Evolutionary conservation across 2,329 filamentous ascomycete species (phyloP), one percentile per base, ranked within the genome.

Genomic region (Hirsutella minnesotensis): DNA sequence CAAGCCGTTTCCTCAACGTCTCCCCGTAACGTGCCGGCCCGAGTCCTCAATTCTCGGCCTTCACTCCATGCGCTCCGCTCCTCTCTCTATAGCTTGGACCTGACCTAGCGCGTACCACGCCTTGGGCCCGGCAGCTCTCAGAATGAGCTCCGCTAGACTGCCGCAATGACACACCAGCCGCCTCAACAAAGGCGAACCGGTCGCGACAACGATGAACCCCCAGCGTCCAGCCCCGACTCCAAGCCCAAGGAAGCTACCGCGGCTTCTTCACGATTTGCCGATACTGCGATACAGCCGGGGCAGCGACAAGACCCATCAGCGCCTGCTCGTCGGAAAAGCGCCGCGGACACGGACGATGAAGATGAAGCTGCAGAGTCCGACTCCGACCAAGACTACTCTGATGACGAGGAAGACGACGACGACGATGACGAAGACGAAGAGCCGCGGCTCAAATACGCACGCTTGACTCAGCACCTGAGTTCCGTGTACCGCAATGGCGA

Each of bases 401-500:
- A 68, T 0, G 70, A 69, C 0, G 68, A 67, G 0, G 66, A 67
- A 0, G 66, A 65, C 0, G 66, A 64, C 0, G 64, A 68, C 0
- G 69, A 69, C 0, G 69, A 70, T 0, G 86, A 89, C 0, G 88
- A 92, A 3, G 89, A 95, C 5, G 90, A 96, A 16, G 90, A 96
- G 63, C 94, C 92, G 22, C 83, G 82, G 56, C 76, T 98, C 54
- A 98, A 98, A 64, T 95, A 95, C 61, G 83, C 83, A 40, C 83
- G 87, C 39, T 66, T 96, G 52, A 96, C 92, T 8, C 82, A 81
- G 47, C 81, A 83, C 54, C 67, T 98, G 47, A 79, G 75, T 21
- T 70, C 83, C 36, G 77, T 95, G 29, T 98, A 98, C 66, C 81
- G 88, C 45, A 95, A 94, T 66, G 89, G 87, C 53, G 92, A 98